Conservation (phyloP, 306 rosid genomes). For the Prunus dulcis region DNA sequence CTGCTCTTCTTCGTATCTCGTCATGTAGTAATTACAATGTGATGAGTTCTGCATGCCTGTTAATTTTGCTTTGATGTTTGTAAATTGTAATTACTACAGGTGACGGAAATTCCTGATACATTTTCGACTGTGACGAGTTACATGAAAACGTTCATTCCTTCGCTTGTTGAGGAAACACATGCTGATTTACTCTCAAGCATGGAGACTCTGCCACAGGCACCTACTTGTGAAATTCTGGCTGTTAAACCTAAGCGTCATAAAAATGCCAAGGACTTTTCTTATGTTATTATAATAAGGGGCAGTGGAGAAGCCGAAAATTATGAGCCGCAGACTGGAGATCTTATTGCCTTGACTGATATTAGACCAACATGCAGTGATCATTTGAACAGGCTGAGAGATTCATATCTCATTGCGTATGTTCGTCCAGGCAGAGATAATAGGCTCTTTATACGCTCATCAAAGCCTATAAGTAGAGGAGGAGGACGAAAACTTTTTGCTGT, state of each 20-base stretch:
- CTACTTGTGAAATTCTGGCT: constrained; percentile 25
- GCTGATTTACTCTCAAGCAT: constrained; percentile 35
- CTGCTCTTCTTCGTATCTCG: too few relatives aligned
- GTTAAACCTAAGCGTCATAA: constrained; percentile 20
- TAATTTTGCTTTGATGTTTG: too few relatives aligned
- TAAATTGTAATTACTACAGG: constrained; percentile 13
- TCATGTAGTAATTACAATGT: too few relatives aligned
- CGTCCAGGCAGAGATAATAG: background rate
- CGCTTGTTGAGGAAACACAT: constrained; percentile 43
- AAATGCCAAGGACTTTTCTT: constrained; percentile 28
- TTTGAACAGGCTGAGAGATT: constrained; percentile 19
- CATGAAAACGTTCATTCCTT: constrained; percentile 29
- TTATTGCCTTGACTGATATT: constrained; percentile 42
- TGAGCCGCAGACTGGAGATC: constrained; percentile 46
- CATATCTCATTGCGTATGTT: constrained; percentile 32
- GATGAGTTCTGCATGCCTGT: too few relatives aligned
- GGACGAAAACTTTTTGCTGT: constrained; percentile 8
- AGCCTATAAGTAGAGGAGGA: background rate
- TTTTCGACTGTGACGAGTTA: constrained; percentile 27
- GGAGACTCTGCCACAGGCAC: constrained; percentile 28
- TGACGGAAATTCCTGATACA: constrained; percentile 33
- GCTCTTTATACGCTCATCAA: constrained; percentile 18
- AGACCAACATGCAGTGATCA: constrained; percentile 30
- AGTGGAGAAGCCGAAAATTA: constrained; percentile 9
- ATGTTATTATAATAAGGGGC: constrained; percentile 6